Conservation (phyloP, 176 grass and related monocot genomes). For the Oropetium thomaeum region DNA sequence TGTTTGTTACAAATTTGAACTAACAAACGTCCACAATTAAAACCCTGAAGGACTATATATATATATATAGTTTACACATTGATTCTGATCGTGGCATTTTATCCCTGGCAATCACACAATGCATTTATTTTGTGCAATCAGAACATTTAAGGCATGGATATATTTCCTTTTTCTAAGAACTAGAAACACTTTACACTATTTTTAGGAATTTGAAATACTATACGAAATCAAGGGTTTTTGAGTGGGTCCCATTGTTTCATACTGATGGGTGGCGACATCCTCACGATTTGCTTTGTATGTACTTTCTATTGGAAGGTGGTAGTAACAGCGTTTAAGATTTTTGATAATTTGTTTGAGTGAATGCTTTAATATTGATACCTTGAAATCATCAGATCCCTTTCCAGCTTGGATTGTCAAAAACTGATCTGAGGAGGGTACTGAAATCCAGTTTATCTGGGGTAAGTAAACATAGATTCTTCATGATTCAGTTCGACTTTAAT, state of each 20-base stretch:
- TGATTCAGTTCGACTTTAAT: neutral
- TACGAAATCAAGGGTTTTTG: conserved; percentile 9
- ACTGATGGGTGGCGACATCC: neutral
- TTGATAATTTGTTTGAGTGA: neutral
- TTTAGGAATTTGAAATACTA: neutral
- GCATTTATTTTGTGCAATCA: conserved; percentile 21
- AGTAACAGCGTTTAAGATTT: conserved; percentile 5
- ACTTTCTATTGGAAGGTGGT: neutral
- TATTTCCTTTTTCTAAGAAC: neutral
- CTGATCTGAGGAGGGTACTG: conserved; percentile 90
- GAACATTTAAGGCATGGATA: neutral
- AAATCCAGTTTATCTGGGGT: conserved; percentile 87
- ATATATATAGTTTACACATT: neutral
- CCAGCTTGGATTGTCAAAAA: conserved; percentile 81
- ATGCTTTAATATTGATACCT: conserved; percentile 7
- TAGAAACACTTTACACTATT: neutral
- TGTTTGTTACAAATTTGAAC: too few species aligned
- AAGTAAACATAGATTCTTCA: conserved; percentile 42
- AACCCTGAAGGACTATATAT: too few species aligned
- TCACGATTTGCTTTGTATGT: neutral
- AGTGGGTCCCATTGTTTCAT: neutral
- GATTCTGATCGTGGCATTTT: neutral
- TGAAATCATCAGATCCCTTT: conserved; percentile 80
- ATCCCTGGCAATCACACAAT: neutral
- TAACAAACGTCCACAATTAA: too few species aligned